phyloP scores from a whole-genome alignment of 495 filamentous ascomycete genomes.

The Geopyxis carbonaria region DNA sequence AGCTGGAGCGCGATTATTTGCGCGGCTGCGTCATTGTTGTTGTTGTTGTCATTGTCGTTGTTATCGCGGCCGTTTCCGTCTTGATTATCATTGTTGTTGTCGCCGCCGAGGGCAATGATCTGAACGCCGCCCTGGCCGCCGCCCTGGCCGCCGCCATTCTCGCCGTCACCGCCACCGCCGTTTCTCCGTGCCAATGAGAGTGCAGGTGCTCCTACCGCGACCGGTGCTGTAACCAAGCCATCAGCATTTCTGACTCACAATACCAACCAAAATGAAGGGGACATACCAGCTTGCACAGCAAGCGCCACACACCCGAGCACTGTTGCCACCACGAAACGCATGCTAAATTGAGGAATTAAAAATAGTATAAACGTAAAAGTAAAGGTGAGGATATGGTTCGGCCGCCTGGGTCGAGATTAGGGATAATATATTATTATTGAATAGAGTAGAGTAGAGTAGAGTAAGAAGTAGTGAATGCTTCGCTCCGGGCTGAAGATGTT shows the following conservation, averaged over 20 bases:
- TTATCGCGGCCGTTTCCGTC: not conserved
- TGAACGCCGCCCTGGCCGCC: not conserved
- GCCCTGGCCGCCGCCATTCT: not conserved
- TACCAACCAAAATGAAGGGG: not conserved
- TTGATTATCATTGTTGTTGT: conserved; percentile 2
- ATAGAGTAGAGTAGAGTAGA: not conserved
- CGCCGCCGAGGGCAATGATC: not conserved
- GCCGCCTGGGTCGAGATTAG: not conserved
- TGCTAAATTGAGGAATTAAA: not conserved
- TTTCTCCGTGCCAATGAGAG: not conserved
- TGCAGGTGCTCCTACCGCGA: not conserved
- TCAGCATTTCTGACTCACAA: not conserved
- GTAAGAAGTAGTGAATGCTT: not conserved
- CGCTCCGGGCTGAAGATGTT: not conserved
- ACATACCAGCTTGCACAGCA: conserved; percentile 6
- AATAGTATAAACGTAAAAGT: not conserved
- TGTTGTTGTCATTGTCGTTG: too few species aligned
- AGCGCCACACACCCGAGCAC: conserved; percentile 1
- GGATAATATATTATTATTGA: too few species aligned
- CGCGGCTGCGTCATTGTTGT: too few species aligned
- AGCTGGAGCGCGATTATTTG: too few species aligned
- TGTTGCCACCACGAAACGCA: not conserved
- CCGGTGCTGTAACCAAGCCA: not conserved
- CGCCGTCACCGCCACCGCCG: not conserved
- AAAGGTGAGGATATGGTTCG: not conserved